Evolutionary conservation across 768 basidiomycete genomes (phyloP).

Genomic region (Trametes maxima): DNA sequence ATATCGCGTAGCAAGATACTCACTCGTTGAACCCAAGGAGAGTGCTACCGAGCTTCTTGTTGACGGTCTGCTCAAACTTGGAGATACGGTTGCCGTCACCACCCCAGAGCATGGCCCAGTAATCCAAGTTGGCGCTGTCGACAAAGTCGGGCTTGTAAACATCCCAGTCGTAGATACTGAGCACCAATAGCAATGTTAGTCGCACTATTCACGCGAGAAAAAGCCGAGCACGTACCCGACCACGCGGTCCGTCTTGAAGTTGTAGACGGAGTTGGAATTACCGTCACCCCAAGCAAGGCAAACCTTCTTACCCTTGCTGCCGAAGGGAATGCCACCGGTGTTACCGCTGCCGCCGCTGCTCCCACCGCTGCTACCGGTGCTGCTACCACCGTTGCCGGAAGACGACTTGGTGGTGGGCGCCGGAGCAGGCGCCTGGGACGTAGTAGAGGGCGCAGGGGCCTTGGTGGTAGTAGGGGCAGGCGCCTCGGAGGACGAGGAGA

Average conservation of each 20-base stretch:
- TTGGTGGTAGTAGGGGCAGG: constrained; percentile 24
- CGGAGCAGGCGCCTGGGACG: constrained; percentile 11
- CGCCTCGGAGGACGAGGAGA: constrained; percentile 21
- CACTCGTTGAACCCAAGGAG: constrained; percentile 79
- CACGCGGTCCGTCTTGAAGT: constrained; percentile 52
- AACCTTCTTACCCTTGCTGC: constrained; percentile 43
- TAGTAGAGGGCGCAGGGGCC: constrained; percentile 21
- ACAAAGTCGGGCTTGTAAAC: constrained; percentile 47
- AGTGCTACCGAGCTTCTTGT: constrained; percentile 50
- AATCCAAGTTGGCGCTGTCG: constrained; percentile 50
- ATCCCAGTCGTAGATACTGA: constrained; percentile 69
- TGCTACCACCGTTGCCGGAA: not conserved
- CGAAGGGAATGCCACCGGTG: constrained; percentile 22
- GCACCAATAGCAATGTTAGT: not conserved
- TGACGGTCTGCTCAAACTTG: constrained; percentile 50
- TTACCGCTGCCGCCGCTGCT: constrained; percentile 15
- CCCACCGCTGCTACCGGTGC: constrained; percentile 4
- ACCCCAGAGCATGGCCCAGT: constrained; percentile 75
- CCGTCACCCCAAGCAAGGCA: constrained; percentile 72
- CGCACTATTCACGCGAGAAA: not conserved
- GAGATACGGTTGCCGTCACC: constrained; percentile 41
- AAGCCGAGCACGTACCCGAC: constrained; percentile 39
- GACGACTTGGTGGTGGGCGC: constrained; percentile 20
- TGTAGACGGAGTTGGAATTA: constrained; percentile 48
- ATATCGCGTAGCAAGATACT: constrained; percentile 30